phyloP scores from a whole-genome alignment of 495 filamentous ascomycete species.

The Penicillium macrosclerotiorum region DNA sequence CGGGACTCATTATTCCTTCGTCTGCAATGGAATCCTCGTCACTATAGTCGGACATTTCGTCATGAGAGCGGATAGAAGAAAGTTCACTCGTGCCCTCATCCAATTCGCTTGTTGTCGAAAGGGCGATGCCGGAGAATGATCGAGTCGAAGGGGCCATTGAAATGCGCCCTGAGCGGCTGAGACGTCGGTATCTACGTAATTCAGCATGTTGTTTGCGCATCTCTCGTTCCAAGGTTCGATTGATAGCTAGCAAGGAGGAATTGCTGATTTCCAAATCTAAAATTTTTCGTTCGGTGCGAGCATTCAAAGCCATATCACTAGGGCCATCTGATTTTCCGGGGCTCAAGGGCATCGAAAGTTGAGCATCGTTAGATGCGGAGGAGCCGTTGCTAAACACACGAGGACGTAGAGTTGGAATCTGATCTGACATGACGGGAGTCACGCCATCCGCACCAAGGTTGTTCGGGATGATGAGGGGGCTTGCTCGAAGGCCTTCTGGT shows the following conservation, averaged over 20 bases:
- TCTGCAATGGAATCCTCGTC: constrained; percentile 46
- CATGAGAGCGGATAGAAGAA: constrained; percentile 33
- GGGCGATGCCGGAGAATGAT: constrained; percentile 39
- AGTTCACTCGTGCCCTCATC: constrained; percentile 35
- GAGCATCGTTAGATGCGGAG: constrained; percentile 29
- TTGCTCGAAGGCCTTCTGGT: constrained; percentile 33
- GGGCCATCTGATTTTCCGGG: constrained; percentile 46
- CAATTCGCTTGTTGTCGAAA: constrained; percentile 37
- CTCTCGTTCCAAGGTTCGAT: constrained; percentile 85
- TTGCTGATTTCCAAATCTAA: constrained; percentile 98
- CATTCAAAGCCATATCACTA: constrained; percentile 70
- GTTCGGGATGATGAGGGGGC: constrained; percentile 31
- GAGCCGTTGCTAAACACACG: constrained; percentile 43
- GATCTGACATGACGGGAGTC: constrained; percentile 27
- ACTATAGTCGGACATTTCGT: constrained; percentile 45
- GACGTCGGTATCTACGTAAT: constrained; percentile 74
- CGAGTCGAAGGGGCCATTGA: constrained; percentile 51
- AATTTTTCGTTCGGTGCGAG: constrained; percentile 89
- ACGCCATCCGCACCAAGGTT: constrained; percentile 20
- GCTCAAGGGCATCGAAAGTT: constrained; percentile 36
- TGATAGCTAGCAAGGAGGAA: constrained; percentile 94
- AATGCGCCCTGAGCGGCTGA: constrained; percentile 73
- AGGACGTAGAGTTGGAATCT: constrained; percentile 34
- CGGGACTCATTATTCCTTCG: constrained; percentile 32
- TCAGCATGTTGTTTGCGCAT: constrained; percentile 89